phyloP scores from a whole-genome alignment of 306 rosid genomes.

The Quercus mongolica region DNA sequence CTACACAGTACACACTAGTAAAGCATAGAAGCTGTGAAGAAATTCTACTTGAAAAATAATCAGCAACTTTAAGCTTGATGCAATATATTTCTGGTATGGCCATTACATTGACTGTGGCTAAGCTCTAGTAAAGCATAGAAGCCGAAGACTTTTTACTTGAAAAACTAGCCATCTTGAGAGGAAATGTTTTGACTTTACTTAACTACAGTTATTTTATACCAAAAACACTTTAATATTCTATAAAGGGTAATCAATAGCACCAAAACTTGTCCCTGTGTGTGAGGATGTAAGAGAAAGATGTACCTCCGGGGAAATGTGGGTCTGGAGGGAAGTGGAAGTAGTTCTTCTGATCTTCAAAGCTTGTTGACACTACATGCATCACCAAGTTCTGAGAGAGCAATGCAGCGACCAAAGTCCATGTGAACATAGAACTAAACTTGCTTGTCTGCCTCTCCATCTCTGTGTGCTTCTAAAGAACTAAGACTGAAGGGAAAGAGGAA shows the following conservation, averaged over 20 bases:
- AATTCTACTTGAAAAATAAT: too few relatives aligned
- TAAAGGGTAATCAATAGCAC: background rate
- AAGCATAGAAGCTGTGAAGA: too few relatives aligned
- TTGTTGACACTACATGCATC: constrained; percentile 45
- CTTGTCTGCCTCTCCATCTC: constrained; percentile 39
- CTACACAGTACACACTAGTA: too few relatives aligned
- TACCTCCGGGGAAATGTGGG: constrained; percentile 55
- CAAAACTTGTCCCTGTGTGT: background rate
- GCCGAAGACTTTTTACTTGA: background rate
- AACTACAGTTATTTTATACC: too few relatives aligned
- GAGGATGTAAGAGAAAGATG: constrained; percentile 24
- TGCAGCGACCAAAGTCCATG: constrained; percentile 39
- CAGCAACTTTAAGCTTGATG: background rate
- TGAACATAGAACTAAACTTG: constrained; percentile 35
- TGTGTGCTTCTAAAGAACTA: constrained; percentile 15
- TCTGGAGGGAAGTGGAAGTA: constrained; percentile 52
- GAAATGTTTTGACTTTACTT: background rate
- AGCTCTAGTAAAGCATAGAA: background rate
- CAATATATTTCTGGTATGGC: background rate
- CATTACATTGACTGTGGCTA: background rate
- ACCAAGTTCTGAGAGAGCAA: constrained; percentile 60
- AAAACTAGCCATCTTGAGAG: background rate
- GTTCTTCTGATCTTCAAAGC: constrained; percentile 67
- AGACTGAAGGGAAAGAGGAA: background rate
- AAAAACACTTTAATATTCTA: background rate